Evolutionary conservation across 2,329 filamentous ascomycete genomes (phyloP), one percentile per base, ranked within the genome.

Genomic region (Cytospora piceicola): DNA sequence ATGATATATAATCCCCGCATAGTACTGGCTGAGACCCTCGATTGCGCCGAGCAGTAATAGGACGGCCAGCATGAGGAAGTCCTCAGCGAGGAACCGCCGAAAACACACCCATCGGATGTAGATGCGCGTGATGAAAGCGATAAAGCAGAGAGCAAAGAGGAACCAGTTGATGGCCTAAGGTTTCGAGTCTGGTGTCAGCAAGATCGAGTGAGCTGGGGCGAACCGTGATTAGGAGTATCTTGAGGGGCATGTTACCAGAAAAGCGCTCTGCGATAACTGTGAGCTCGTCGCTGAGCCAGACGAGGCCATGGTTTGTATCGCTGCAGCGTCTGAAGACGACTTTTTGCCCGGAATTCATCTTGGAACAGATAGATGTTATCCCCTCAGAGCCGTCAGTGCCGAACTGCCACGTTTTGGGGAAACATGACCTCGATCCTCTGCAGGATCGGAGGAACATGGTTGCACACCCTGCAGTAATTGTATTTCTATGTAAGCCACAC

Each of bases 61-160:
- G 8, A 58, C 58, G 49, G 63, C 63, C 14, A 67, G 30, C 66
- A 67, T 67, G 55, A 67, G 66, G 24, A 57, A 65, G 27, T 67
- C 66, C 66, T 67, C 66, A 24, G 52, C 39, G 39, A 67, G 64
- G 39, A 67, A 49, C 4, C 49, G 49, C 11, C 66, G 63, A 9
- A 67, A 67, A 15, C 60, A 64, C 11, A 59, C 65, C 53, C 64
- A 56, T 34, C 66, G 63, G 32, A 67, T 67, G 55, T 67, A 67
- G 34, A 67, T 46, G 5, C 66, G 66, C 36, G 57, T 55, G 27
- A 39, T 30, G 24, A 67, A 62, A 32, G 63, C 63, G 39, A 65
- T 7, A 27, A 61, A 29, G 49, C 63, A 67, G 24, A 67, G 57
- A n/a, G 55, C 59, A 30, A 60, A 67, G 27, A 67, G 58, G 4